Percentiles rank a stretch among this genome's conserved stretches.
These are phyloP conservation scores for Epichloe gansuensis DNA, from an alignment of 2,329 filamentous ascomycete genomes.

Conservation along the genomic window DNA sequence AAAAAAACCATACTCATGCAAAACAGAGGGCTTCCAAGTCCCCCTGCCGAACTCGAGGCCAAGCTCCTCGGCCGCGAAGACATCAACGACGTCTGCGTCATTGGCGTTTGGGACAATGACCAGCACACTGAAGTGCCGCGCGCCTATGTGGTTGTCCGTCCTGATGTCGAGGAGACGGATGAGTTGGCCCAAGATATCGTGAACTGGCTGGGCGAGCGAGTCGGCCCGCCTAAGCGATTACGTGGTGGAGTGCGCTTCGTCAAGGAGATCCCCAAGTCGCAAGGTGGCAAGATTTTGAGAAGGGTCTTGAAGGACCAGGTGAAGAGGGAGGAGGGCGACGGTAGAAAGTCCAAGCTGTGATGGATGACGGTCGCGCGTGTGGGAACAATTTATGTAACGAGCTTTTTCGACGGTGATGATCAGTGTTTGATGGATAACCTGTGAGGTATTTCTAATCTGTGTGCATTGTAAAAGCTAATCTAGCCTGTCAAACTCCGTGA, in stretches of 20 bases:
- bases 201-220: conserved; percentile 38
- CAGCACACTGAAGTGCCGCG: conserved; percentile 58
- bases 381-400: neutral
- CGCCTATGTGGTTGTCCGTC: conserved; percentile 24
- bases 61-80: conserved; percentile 31
- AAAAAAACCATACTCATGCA: conserved; percentile 24
- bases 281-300: conserved; percentile 37
- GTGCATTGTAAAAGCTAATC: no score
- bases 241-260: conserved; percentile 60
- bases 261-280: conserved; percentile 58
- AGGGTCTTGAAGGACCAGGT: conserved; percentile 36
- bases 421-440: neutral
- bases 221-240: conserved; percentile 55
- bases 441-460: neutral
- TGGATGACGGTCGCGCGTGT: neutral
- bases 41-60: conserved; percentile 54
- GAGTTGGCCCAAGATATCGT: conserved; percentile 22
- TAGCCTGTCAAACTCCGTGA: no score
- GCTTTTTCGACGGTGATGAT: neutral
- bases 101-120: conserved; percentile 45
- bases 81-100: conserved; percentile 49
- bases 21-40: conserved; percentile 52
- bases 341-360: conserved; percentile 25
- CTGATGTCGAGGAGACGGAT: conserved; percentile 24
- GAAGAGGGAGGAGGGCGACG: conserved; percentile 21